These are phyloP conservation scores for Wickerhamomyces alni DNA, from an alignment of 805 yeast species.

Conservation along the genomic window DNA sequence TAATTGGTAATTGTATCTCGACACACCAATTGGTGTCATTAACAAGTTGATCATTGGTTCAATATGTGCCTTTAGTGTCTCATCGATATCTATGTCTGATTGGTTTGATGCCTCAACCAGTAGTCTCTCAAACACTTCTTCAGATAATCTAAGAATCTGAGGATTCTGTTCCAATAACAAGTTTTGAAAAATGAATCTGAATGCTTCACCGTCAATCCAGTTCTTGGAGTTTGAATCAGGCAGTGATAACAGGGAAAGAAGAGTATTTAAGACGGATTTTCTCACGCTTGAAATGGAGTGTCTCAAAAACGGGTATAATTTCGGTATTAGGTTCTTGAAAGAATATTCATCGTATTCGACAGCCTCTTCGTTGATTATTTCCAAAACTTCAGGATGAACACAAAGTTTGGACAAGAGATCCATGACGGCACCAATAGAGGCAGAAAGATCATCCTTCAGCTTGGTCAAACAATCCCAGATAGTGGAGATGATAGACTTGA, in stretches of 20 bases:
- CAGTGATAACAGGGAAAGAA: conserved; percentile 66
- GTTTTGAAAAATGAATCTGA: conserved; percentile 81
- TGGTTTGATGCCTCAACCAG: conserved; percentile 37
- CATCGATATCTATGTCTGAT: conserved; percentile 40
- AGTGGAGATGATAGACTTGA: conserved; percentile 49
- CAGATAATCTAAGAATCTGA: conserved; percentile 60
- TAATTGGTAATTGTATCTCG: conserved; percentile 85
- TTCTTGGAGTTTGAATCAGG: conserved; percentile 44
- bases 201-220: conserved; percentile 75
- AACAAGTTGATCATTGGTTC: conserved; percentile 58
- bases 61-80: conserved; percentile 48
- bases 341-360: conserved; percentile 44
- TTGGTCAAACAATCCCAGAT: conserved; percentile 89
- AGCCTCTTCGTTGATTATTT: conserved; percentile 62
- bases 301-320: conserved; percentile 85
- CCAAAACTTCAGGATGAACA: conserved; percentile 70
- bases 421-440: conserved; percentile 95
- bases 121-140: conserved; percentile 51
- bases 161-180: conserved; percentile 82
- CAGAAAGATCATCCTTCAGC: conserved; percentile 86
- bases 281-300: conserved; percentile 92
- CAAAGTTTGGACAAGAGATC: conserved; percentile 86
- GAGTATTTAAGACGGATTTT: conserved; percentile 76
- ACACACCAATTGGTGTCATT: conserved; percentile 93
- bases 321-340: conserved; percentile 77